Conservation (phyloP, 2,329 filamentous ascomycete species). For the Bipolaris oryzae region DNA sequence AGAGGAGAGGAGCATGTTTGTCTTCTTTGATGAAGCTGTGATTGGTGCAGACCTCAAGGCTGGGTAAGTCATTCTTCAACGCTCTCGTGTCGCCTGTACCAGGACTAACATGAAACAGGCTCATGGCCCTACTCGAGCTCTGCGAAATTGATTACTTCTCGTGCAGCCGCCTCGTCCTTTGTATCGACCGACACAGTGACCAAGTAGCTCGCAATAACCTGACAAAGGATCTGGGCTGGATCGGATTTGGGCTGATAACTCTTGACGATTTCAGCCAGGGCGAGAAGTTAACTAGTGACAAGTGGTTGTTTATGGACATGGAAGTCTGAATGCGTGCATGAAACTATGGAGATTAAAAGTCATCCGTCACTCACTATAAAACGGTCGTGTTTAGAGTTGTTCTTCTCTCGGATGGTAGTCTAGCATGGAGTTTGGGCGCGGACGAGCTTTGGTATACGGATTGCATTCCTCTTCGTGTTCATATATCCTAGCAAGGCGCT, state of each 20-base stretch:
- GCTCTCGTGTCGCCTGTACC: neutral
- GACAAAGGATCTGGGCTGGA: slow-evolving; percentile 87
- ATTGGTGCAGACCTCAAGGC: slow-evolving; percentile 81
- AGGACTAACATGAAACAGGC: slow-evolving; percentile 28
- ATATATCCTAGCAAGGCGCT: slow-evolving; percentile 8
- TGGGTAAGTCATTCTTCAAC: slow-evolving; percentile 66
- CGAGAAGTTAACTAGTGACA: slow-evolving; percentile 68
- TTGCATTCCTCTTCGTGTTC: slow-evolving; percentile 1
- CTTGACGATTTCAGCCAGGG: slow-evolving; percentile 74
- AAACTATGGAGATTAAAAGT: neutral
- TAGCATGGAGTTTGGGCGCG: slow-evolving; percentile 11
- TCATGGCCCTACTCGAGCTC: slow-evolving; percentile 90
- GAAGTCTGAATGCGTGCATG: slow-evolving; percentile 64
- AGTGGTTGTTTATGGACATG: slow-evolving; percentile 89
- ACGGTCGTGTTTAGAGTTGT: neutral
- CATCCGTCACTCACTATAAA: slow-evolving; percentile 5
- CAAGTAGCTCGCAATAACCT: slow-evolving; percentile 68
- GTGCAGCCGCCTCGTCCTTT: slow-evolving; percentile 79
- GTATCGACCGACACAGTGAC: slow-evolving; percentile 73
- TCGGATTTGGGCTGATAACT: slow-evolving; percentile 83
- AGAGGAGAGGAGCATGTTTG: slow-evolving; percentile 76
- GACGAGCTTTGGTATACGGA: slow-evolving; percentile 1
- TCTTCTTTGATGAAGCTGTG: slow-evolving; percentile 81
- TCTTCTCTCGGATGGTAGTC: neutral
- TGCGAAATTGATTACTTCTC: slow-evolving; percentile 73